Base-by-base conservation (phyloP, 345 rosid species). In the Brassica juncea region DNA sequence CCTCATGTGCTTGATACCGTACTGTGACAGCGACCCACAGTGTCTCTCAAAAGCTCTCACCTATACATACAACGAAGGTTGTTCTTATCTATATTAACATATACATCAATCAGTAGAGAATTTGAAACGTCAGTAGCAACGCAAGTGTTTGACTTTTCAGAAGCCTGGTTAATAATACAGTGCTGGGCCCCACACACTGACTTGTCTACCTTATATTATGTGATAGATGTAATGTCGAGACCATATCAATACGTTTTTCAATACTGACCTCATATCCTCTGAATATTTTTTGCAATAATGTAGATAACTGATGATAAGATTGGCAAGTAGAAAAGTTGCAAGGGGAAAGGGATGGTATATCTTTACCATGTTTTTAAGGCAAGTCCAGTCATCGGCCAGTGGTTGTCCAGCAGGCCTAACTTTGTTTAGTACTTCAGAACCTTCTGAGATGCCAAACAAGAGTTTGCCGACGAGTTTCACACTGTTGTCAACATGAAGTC, bases 1-100 rank as follows among this genome's bases (percentile, higher is more conserved):
- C 15, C 97, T 89, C 97, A 88, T 96, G 85, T 96, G 95, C 78
- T 92, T 93, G 97, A 96, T 96, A 66, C 99, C 99, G 6, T 96
- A 96, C 75, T 92, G 94, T 32, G 97, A 86, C 42, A 96, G 73
- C 37, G 97, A 88, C 73, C 99, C 99, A 34, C 99, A 96, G 12
- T 92, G 88, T 35, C 78, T 83, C 84, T 96, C 99, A 65, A 91
- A 95, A 55, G 88, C 92, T 78, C 98, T 85, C 81, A 93, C 97
- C 98, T 95, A 85, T 44, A 63, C 25, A 49, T 64, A 74, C 37
- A 39, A 68, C 11, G 0, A 73, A 60, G 15, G 27, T 77, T 32
- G 6, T 64, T 16, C 61, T 49, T 59, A 32, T 34, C 34, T 16
- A 75, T 25, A 49, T 49, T 39, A 49, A 34, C 65, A 71, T 71